Evolutionary conservation across 768 basidiomycete species (phyloP), one percentile per base, ranked within the genome.

Genomic region (Trichaptum fuscoviolaceum): DNA sequence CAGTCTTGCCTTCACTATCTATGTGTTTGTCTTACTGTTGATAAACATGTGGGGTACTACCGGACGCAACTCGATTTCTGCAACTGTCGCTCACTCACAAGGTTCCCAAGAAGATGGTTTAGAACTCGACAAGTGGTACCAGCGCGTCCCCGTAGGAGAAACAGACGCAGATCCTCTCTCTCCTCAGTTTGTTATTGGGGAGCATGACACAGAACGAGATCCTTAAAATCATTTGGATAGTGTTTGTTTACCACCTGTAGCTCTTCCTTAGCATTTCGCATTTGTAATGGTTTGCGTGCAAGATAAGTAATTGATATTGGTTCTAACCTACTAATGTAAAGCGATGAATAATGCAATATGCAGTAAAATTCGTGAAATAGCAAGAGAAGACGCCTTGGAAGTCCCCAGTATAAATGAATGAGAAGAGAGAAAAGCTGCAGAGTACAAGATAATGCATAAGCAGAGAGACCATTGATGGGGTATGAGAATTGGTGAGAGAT

Each of bases 1-100:
- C 67, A 90, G 89, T 71, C 80, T 90, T 60, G 86, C 92, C 0
- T 95, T 96, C 81, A 67, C 92, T 52, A 72, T 95, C 27, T 95
- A 96, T 76, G 80, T 88, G 7, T 83, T 91, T 71, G 86, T 90
- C 63, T 79, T 89, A 26, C 82, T 84, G 72, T 83, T 96, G 63
- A 81, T 94, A 70, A 83, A 89, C 69, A 78, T 93, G 1, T 93
- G 90, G 73, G 70, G 82, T 7, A 86, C 83, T 0, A 85, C 84
- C 18, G 89, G 89, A 2, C 83, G 82, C 30, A 88, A 90, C 67
- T 84, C 84, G 1, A 63, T 77, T 4, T 67, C 62, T 7, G 66
- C 67, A 26, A 68, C 73, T n/a, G 64, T 69, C 4, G 78, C 76
- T 60, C 69, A 73, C 9, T 65, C 69, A 10, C 24, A 69, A 24